phyloP scores from a whole-genome alignment of 495 filamentous ascomycete genomes.

The Podospora appendiculata region DNA sequence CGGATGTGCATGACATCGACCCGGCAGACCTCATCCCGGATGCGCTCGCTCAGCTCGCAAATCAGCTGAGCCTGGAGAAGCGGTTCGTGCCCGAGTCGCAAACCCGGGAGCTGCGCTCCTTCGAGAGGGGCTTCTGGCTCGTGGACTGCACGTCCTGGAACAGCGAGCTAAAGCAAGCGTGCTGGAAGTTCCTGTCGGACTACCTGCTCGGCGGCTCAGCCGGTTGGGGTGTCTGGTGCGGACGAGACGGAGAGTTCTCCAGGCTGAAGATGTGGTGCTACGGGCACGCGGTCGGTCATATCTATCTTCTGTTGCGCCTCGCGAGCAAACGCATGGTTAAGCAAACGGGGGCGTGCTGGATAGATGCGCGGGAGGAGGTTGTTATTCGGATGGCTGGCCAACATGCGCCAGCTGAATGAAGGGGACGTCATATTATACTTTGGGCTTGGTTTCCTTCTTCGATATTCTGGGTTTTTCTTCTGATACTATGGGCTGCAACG shows the following conservation, averaged over 20 bases:
- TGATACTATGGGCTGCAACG: not conserved
- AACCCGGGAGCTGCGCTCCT: constrained; percentile 39
- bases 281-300: constrained; percentile 52
- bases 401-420: not conserved
- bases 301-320: constrained; percentile 59
- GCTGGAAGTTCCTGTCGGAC: constrained; percentile 55
- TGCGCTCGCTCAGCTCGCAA: constrained; percentile 43
- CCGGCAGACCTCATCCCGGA: constrained; percentile 40
- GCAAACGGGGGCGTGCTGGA: constrained; percentile 48
- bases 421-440: not conserved
- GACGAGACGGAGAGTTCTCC: constrained; percentile 25
- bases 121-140: constrained; percentile 66
- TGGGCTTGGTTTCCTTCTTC: not conserved
- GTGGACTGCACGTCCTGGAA: constrained; percentile 44
- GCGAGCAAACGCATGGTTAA: constrained; percentile 51
- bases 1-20: constrained; percentile 10
- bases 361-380: constrained; percentile 43
- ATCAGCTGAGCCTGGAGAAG: constrained; percentile 39
- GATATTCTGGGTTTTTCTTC: too few species aligned
- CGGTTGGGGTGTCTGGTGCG: constrained; percentile 59
- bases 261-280: constrained; percentile 55
- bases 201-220: constrained; percentile 51
- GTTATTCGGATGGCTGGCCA: constrained; percentile 34
- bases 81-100: constrained; percentile 47
- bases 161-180: constrained; percentile 28